Evolutionary conservation across 495 filamentous ascomycete species (phyloP).

Genomic region (Talaromyces liani): DNA sequence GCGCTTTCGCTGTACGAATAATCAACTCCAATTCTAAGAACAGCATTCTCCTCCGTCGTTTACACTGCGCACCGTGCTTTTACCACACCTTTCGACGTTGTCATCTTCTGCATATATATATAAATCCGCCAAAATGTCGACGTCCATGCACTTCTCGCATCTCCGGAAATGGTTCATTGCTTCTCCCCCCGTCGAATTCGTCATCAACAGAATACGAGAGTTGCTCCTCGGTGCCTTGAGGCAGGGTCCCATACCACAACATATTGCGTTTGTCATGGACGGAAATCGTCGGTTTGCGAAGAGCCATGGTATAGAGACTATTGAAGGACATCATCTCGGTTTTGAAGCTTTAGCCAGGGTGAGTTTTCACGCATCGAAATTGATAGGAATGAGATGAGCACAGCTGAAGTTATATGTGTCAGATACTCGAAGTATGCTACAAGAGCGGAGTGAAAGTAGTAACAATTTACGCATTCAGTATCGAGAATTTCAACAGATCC

Average conservation of each 20-base stretch:
- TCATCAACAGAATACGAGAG: conserved; percentile 60
- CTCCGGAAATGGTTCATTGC: conserved; percentile 80
- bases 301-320: conserved; percentile 85
- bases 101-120: not conserved
- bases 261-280: conserved; percentile 98
- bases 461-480: conserved; percentile 95
- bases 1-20: not conserved
- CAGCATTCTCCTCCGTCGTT: not conserved
- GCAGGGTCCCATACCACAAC: conserved; percentile 84
- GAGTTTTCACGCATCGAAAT: conserved; percentile 12
- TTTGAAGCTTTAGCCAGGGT: conserved; percentile 90
- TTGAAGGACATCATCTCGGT: conserved; percentile 93
- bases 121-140: conserved; percentile 21
- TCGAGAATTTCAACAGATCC: conserved; percentile 98
- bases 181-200: conserved; percentile 85
- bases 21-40: not conserved
- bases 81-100: not conserved
- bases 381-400: not conserved
- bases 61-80: not conserved
- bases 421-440: conserved; percentile 97
- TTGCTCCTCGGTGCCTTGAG: conserved; percentile 78
- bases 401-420: not conserved
- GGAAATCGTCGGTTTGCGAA: conserved; percentile 90
- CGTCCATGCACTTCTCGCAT: conserved; percentile 62
- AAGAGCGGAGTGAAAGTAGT: conserved; percentile 90